phyloP scores from a whole-genome alignment of 306 rosid genomes.

The Prunus campanulata region DNA sequence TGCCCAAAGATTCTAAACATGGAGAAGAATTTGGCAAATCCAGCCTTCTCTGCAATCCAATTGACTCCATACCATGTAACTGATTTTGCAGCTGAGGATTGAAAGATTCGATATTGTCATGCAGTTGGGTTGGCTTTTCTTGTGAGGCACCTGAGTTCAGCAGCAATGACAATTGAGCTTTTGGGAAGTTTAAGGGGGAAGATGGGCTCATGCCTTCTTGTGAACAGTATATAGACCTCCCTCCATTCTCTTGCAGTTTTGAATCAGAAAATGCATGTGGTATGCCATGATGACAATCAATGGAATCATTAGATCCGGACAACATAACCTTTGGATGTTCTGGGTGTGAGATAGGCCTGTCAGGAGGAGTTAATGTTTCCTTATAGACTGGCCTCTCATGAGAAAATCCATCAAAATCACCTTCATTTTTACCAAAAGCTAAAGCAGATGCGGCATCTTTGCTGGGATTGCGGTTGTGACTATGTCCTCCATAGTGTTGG shows the following conservation, averaged over 20 bases:
- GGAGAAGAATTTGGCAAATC: conserved; percentile 39
- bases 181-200: conserved; percentile 45
- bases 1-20: conserved; percentile 32
- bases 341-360: conserved; percentile 33
- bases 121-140: conserved; percentile 35
- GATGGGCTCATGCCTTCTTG: conserved; percentile 47
- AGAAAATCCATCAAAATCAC: conserved; percentile 31
- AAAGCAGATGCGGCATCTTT: conserved; percentile 23
- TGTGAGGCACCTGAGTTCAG: conserved; percentile 34
- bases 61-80: conserved; percentile 33
- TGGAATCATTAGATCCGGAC: conserved; percentile 31
- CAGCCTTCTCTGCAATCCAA: conserved; percentile 37
- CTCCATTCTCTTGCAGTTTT: conserved; percentile 54
- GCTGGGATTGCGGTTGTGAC: conserved; percentile 25
- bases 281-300: conserved; percentile 38
- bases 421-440: conserved; percentile 28
- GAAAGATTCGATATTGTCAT: conserved; percentile 26
- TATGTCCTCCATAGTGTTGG: conserved; percentile 29
- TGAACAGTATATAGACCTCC: conserved; percentile 47
- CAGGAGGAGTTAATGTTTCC: conserved; percentile 35
- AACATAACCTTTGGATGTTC: conserved; percentile 32
- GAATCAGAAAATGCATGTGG: conserved; percentile 74
- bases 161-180: conserved; percentile 40
- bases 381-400: conserved; percentile 31
- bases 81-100: conserved; percentile 38